phyloP scores from a whole-genome alignment of 257 asterid species.

The Solanum chmielewskii region DNA sequence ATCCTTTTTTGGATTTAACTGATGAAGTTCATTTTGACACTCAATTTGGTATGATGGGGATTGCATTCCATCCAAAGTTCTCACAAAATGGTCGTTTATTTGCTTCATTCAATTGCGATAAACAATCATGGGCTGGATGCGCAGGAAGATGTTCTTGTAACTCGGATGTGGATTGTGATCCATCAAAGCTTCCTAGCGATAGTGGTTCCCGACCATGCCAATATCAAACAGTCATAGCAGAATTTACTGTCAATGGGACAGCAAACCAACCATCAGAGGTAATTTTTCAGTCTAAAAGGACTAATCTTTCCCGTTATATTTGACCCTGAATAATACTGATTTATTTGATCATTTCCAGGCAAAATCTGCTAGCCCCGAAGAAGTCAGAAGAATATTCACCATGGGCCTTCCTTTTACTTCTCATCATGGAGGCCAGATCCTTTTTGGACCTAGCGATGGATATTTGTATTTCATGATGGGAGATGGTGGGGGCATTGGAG shows the following conservation, averaged over 20 bases:
- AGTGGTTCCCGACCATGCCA: constrained; percentile 77
- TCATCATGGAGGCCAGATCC: constrained; percentile 86
- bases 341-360: constrained; percentile 30
- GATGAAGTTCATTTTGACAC: constrained; percentile 69
- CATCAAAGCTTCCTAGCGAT: constrained; percentile 43
- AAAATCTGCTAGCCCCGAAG: constrained; percentile 49
- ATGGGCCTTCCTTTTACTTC: constrained; percentile 82
- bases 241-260: constrained; percentile 59
- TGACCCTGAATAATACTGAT: background rate
- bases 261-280: constrained; percentile 50
- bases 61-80: constrained; percentile 74
- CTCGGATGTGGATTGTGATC: constrained; percentile 59
- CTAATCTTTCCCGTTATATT: background rate
- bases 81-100: constrained; percentile 61
- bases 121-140: constrained; percentile 62
- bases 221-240: constrained; percentile 61
- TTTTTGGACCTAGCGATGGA: constrained; percentile 89
- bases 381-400: constrained; percentile 77
- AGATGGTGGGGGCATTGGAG: constrained; percentile 75
- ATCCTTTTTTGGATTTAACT: constrained; percentile 62
- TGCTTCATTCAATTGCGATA: constrained; percentile 80
- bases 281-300: background rate
- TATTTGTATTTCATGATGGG: constrained; percentile 96
- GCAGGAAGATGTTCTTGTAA: constrained; percentile 84
- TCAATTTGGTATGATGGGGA: constrained; percentile 68